Percentiles rank a stretch among this genome's conserved stretches.
Conservation (phyloP, 768 basidiomycete genomes). For the Strobilomyces confusus region DNA sequence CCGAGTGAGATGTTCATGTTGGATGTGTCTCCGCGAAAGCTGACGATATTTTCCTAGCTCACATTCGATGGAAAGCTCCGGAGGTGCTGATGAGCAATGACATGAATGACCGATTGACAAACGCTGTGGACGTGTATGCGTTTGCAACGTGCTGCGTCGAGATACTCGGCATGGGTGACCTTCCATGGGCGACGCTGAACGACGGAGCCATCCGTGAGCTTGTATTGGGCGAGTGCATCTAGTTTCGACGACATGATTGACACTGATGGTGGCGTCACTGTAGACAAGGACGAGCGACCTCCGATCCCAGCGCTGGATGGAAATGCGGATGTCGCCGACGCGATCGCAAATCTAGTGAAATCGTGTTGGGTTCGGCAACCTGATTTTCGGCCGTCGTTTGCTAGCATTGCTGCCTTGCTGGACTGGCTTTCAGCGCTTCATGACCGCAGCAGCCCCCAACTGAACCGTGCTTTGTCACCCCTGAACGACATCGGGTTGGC, state of each 20-base stretch:
- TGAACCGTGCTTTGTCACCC: neutral
- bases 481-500: neutral
- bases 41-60: slow-evolving; percentile 41
- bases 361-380: slow-evolving; percentile 58
- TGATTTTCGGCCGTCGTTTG: slow-evolving; percentile 49
- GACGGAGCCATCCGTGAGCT: slow-evolving; percentile 49
- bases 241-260: slow-evolving; percentile 1
- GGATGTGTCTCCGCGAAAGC: neutral
- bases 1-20: slow-evolving; percentile 34
- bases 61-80: slow-evolving; percentile 68
- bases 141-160: slow-evolving; percentile 66
- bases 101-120: slow-evolving; percentile 44
- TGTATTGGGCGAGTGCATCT: slow-evolving; percentile 42
- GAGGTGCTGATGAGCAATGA: slow-evolving; percentile 53
- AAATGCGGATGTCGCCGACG: slow-evolving; percentile 30
- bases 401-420: slow-evolving; percentile 42
- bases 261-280: slow-evolving; percentile 15
- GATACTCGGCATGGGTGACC: slow-evolving; percentile 55
- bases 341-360: slow-evolving; percentile 42
- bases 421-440: slow-evolving; percentile 41
- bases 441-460: slow-evolving; percentile 18
- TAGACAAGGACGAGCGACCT: slow-evolving; percentile 53
- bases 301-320: slow-evolving; percentile 37
- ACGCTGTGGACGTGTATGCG: slow-evolving; percentile 63
- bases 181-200: slow-evolving; percentile 53